Conservation (phyloP, 1,284 basidiomycete genomes). For the Microbotryomycetes sp. region DNA sequence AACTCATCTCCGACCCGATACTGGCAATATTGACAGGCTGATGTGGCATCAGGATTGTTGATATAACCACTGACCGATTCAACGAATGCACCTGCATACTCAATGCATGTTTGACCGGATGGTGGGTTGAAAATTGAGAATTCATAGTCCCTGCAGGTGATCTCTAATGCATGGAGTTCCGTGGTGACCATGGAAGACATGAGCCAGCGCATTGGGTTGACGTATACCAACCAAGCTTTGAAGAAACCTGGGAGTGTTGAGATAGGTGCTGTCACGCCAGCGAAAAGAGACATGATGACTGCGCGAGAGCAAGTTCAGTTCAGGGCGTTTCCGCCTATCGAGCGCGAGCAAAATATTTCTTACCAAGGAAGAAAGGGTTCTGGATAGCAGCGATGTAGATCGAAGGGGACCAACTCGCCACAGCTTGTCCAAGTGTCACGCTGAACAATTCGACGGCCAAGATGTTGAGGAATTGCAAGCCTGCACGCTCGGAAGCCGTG, state of each 20-base stretch:
- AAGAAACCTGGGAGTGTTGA: slow-evolving; percentile 56
- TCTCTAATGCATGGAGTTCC: slow-evolving; percentile 65
- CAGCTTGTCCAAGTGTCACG: slow-evolving; percentile 61
- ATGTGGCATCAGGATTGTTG: slow-evolving; percentile 59
- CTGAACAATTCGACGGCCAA: slow-evolving; percentile 68
- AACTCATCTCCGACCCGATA: slow-evolving; percentile 63
- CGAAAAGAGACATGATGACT: slow-evolving; percentile 29
- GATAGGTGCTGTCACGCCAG: slow-evolving; percentile 38
- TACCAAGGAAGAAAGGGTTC: slow-evolving; percentile 64
- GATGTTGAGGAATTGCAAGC: slow-evolving; percentile 65
- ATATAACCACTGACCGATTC: slow-evolving; percentile 61
- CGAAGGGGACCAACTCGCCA: slow-evolving; percentile 67
- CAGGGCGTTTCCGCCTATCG: no score
- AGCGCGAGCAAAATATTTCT: slow-evolving; percentile 63
- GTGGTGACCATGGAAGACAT: slow-evolving; percentile 61
- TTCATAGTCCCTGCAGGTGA: slow-evolving; percentile 46
- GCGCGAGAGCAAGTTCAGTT: no score
- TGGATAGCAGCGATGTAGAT: slow-evolving; percentile 66
- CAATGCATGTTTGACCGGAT: slow-evolving; percentile 40
- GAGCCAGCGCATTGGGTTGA: slow-evolving; percentile 41
- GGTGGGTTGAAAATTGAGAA: slow-evolving; percentile 41
- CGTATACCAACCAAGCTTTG: slow-evolving; percentile 58
- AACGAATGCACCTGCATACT: slow-evolving; percentile 35
- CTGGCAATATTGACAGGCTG: slow-evolving; percentile 64
- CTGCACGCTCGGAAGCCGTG: slow-evolving; percentile 47